Conservation (phyloP, 345 rosid genomes). For the Durio zibethinus region DNA sequence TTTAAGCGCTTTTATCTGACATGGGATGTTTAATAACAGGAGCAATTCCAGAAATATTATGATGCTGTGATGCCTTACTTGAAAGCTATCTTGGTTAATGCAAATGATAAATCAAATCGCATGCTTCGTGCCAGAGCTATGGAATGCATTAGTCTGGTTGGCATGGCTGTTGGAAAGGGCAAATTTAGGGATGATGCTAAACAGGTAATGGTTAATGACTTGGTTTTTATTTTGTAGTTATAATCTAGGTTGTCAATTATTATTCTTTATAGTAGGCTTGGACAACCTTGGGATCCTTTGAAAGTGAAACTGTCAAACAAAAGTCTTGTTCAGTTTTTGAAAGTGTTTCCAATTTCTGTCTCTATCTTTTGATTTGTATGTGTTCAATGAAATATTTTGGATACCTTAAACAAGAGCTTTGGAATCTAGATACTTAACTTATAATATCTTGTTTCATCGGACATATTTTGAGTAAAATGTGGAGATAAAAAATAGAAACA, state of each 20-base stretch:
- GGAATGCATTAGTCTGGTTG: slow-evolving; percentile 79
- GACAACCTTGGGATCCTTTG: neutral
- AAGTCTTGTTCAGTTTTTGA: neutral
- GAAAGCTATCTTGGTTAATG: slow-evolving; percentile 54
- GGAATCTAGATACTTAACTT: neutral
- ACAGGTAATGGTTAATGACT: slow-evolving; percentile 39
- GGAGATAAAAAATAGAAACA: neutral
- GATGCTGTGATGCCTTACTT: slow-evolving; percentile 60
- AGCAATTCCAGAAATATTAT: slow-evolving; percentile 57
- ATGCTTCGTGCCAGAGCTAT: slow-evolving; percentile 78
- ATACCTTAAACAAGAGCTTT: neutral
- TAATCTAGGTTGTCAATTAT: neutral
- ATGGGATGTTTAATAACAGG: slow-evolving; percentile 31
- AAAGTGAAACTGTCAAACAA: neutral
- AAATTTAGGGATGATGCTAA: slow-evolving; percentile 67
- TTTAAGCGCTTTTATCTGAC: slow-evolving; percentile 11
- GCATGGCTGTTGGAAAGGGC: slow-evolving; percentile 79
- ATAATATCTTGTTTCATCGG: neutral
- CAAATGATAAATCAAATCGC: slow-evolving; percentile 57
- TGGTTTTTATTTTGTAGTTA: neutral
- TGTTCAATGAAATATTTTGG: neutral
- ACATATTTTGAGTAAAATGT: neutral
- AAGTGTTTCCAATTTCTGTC: neutral
- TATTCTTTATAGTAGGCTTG: neutral
- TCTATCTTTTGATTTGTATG: neutral